Evolutionary conservation across 1,284 basidiomycete genomes (phyloP).

Genomic region (Cystobasidium sp.): DNA sequence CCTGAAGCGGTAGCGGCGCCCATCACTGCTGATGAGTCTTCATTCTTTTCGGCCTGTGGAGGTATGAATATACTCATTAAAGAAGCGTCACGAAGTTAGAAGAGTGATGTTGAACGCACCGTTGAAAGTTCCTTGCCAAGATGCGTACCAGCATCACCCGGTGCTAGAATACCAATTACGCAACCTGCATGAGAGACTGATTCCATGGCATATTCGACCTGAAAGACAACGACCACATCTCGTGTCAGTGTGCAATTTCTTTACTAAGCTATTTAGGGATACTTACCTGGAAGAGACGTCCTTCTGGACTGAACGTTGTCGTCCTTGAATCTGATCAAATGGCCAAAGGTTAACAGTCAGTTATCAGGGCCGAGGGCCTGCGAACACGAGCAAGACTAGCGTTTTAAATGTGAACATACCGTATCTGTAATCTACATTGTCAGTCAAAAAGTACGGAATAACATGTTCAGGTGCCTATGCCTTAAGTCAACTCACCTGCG

Average conservation of each 20-base stretch:
- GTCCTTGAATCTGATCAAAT: conserved; percentile 48
- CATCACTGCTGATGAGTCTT: conserved; percentile 45
- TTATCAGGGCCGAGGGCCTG: neutral
- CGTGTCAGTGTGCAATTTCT: neutral
- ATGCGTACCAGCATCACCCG: conserved; percentile 50
- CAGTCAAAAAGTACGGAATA: neutral
- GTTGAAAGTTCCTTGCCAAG: conserved; percentile 41
- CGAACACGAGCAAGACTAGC: neutral
- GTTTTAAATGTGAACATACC: neutral
- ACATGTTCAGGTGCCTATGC: neutral
- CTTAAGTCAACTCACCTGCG: conserved; percentile 4
- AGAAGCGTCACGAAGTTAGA: neutral
- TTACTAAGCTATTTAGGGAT: too few species aligned
- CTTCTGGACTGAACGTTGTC: conserved; percentile 54
- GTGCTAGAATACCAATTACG: conserved; percentile 54
- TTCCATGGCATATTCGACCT: conserved; percentile 55
- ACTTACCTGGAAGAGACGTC: conserved; percentile 50
- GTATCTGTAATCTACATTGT: neutral
- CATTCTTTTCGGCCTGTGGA: conserved; percentile 44
- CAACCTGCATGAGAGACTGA: conserved; percentile 52
- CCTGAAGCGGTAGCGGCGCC: conserved; percentile 26
- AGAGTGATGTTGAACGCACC: neutral
- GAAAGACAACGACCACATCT: neutral
- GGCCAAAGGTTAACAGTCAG: neutral
- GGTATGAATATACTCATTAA: conserved; percentile 20